These are phyloP conservation scores for Vanrija humicola DNA, from an alignment of 1,284 basidiomycete species.

Conservation along the genomic window DNA sequence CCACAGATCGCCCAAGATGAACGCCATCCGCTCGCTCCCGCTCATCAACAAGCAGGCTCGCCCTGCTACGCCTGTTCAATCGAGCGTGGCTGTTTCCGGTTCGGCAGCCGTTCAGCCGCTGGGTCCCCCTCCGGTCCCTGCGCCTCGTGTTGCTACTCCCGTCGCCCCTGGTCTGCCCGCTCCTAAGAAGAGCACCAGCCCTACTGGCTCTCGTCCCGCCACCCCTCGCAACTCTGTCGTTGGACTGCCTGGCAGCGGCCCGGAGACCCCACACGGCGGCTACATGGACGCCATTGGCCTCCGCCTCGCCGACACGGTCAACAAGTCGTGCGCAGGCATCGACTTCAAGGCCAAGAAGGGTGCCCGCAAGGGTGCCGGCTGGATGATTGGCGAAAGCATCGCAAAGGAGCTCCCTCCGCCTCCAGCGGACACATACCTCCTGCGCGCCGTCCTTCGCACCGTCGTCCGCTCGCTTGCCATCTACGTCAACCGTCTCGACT, in stretches of 20 bases:
- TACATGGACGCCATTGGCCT: conserved; percentile 49
- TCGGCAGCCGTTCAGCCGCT: conserved; percentile 14
- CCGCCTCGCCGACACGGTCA: conserved; percentile 47
- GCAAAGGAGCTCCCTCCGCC: conserved; percentile 46
- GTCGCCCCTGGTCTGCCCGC: conserved; percentile 4
- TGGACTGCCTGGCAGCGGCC: conserved; percentile 4
- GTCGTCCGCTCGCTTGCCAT: conserved; percentile 46
- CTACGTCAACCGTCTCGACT: conserved; percentile 48
- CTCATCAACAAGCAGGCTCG: conserved; percentile 49
- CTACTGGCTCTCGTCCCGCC: conserved; percentile 5
- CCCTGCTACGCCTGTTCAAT: conserved; percentile 42
- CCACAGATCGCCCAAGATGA: conserved; percentile 32
- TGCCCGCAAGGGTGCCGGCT: conserved; percentile 44
- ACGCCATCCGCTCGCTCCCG: conserved; percentile 47
- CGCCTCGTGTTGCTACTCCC: not conserved
- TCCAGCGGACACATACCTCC: conserved; percentile 45
- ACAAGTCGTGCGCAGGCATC: conserved; percentile 44
- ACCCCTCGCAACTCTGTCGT: conserved; percentile 11
- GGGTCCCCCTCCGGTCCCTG: conserved; percentile 13
- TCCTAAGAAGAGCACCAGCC: no score
- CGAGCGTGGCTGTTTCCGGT: conserved; percentile 17
- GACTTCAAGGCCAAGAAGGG: conserved; percentile 47
- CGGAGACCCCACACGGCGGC: conserved; percentile 21
- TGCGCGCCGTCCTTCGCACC: conserved; percentile 47
- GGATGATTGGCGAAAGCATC: conserved; percentile 42